phyloP scores from a whole-genome alignment of 257 asterid species.

The Nicotiana paniculata region DNA sequence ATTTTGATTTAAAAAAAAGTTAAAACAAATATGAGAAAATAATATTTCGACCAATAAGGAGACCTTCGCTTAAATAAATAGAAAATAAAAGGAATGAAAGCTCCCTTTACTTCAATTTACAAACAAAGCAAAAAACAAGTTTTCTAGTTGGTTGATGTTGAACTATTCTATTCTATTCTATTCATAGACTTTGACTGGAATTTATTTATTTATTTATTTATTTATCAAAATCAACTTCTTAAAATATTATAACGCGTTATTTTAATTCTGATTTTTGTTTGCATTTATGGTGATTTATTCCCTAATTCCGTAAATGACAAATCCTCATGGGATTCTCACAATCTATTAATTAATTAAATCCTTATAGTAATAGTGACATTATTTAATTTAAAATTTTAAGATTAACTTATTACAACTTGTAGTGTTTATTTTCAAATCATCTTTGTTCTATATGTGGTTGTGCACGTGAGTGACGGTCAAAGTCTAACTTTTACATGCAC shows the following conservation, averaged over 20 bases:
- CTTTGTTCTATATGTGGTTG: neutral
- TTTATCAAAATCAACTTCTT: neutral
- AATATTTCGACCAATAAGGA: neutral
- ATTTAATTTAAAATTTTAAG: neutral
- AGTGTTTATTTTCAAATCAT: neutral
- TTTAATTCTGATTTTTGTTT: neutral
- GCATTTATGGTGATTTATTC: neutral
- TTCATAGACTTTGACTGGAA: constrained; percentile 1
- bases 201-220: neutral
- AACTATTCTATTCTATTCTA: neutral
- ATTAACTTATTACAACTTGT: neutral
- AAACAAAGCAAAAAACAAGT: neutral
- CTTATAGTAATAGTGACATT: neutral
- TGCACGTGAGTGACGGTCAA: neutral
- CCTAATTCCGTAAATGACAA: neutral
- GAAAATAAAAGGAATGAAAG: neutral
- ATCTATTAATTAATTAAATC: neutral
- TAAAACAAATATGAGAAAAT: neutral
- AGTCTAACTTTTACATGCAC: neutral
- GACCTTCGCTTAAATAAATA: neutral
- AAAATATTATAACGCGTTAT: neutral
- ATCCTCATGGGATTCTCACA: neutral
- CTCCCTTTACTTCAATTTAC: neutral
- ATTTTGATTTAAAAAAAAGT: neutral
- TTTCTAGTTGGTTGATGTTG: constrained; percentile 2